Evolutionary conservation across 2,329 filamentous ascomycete species (phyloP).

Genomic region (Hypomyces rosellus): DNA sequence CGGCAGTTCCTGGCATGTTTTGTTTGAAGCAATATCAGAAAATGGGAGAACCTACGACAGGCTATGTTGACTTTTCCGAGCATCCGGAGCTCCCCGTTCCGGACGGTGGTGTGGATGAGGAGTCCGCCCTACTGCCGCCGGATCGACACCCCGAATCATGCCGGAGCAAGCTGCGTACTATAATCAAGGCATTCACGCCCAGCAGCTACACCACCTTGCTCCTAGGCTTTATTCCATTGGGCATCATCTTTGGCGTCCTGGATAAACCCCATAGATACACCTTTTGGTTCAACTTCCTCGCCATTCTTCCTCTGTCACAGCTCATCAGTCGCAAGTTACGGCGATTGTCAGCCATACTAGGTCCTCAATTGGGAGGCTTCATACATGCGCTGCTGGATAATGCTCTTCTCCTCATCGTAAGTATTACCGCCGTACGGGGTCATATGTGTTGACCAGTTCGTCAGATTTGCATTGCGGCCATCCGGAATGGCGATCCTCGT

Average conservation of each 20-base stretch:
- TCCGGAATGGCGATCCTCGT: constrained; percentile 3
- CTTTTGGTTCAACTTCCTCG: constrained; percentile 8
- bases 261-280: constrained; percentile 1
- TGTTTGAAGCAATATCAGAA: no score
- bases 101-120: background rate
- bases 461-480: constrained; percentile 4
- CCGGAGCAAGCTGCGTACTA: background rate
- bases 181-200: constrained; percentile 1
- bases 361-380: constrained; percentile 1
- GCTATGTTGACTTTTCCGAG: no score
- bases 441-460: background rate
- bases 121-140: background rate
- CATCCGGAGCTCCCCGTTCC: background rate
- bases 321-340: constrained; percentile 8
- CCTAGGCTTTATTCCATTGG: constrained; percentile 2
- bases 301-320: constrained; percentile 8
- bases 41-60: no score
- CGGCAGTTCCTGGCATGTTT: no score
- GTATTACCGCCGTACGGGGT: background rate
- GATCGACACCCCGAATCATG: background rate
- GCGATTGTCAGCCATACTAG: background rate
- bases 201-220: constrained; percentile 7
- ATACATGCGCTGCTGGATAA: constrained; percentile 6
- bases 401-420: constrained; percentile 3
- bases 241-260: constrained; percentile 3